These are phyloP conservation scores for Schizosaccharomyces octosporus DNA, from an alignment of 805 yeast species.

Conservation along the genomic window DNA sequence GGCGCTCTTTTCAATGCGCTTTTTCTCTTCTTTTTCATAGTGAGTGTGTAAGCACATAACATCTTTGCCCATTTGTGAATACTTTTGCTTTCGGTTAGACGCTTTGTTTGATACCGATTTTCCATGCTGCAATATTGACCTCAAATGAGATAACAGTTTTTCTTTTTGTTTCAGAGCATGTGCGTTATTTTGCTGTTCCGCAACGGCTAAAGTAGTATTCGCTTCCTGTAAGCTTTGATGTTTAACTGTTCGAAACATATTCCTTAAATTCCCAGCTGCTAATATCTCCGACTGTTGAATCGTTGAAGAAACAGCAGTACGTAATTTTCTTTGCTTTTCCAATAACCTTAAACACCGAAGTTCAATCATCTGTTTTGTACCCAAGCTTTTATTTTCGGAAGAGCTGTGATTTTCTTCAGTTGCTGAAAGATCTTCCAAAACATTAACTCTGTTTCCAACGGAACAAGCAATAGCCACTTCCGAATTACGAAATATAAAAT, in stretches of 20 bases:
- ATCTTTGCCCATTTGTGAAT: conserved; percentile 13
- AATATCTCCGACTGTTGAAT: conserved; percentile 62
- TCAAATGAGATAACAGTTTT: conserved; percentile 13
- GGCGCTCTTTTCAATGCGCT: conserved; percentile 71
- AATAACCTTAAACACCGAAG: conserved; percentile 38
- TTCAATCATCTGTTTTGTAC: conserved; percentile 18
- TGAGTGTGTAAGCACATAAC: conserved; percentile 35
- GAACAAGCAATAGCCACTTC: background rate
- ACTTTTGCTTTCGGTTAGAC: conserved; percentile 5
- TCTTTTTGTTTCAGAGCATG: conserved; percentile 16
- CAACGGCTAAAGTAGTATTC: conserved; percentile 25
- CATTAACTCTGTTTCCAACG: background rate
- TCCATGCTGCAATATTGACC: conserved; percentile 12
- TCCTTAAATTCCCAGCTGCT: conserved; percentile 58
- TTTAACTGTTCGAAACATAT: conserved; percentile 59
- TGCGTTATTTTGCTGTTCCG: conserved; percentile 18
- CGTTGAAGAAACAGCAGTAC: conserved; percentile 53
- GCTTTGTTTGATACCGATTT: conserved; percentile 10
- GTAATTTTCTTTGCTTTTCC: conserved; percentile 52
- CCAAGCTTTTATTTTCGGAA: background rate
- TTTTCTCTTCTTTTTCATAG: conserved; percentile 73
- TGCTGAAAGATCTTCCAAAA: background rate
- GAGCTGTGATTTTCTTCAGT: too few relatives aligned
- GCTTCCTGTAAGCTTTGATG: conserved; percentile 33
- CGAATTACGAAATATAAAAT: background rate